Conservation (phyloP, 2,329 filamentous ascomycete genomes). For the Biscogniauxia mediterranea region DNA sequence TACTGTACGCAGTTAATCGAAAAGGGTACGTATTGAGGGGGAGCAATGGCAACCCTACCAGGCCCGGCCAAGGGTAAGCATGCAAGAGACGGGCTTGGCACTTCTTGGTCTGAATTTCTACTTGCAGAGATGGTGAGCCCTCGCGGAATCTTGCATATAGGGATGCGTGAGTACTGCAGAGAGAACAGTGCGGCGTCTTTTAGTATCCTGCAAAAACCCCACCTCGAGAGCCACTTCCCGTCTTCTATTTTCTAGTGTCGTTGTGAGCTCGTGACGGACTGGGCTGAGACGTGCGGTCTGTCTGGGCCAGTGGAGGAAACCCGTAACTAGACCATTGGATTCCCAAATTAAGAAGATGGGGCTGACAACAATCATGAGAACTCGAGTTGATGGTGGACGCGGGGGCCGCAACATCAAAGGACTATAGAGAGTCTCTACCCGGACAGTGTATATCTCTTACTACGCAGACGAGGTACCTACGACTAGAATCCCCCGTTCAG, state of each 20-base stretch:
- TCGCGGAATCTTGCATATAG: conserved; percentile 36
- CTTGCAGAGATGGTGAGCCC: conserved; percentile 24
- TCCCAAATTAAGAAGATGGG: neutral
- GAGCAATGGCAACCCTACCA: neutral
- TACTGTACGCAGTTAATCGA: neutral
- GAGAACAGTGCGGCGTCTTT: conserved; percentile 23
- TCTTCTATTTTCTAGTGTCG: conserved; percentile 14
- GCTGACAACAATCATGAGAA: neutral
- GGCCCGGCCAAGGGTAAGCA: conserved; percentile 19
- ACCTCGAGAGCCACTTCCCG: conserved; percentile 21
- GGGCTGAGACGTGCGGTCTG: neutral
- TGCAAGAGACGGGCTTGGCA: conserved; percentile 31
- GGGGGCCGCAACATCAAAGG: neutral
- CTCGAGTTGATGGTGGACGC: neutral
- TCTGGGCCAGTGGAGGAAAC: neutral
- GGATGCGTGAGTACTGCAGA: conserved; percentile 31
- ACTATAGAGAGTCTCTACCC: neutral
- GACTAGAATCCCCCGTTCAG: neutral
- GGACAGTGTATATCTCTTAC: too few species aligned
- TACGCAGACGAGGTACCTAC: too few species aligned
- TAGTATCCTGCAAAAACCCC: conserved; percentile 21
- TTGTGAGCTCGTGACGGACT: neutral
- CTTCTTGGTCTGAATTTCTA: conserved; percentile 23
- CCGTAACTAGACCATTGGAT: neutral
- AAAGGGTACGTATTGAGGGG: neutral